Conservation (phyloP, 208 protist species). For the Leishmania braziliensis region DNA sequence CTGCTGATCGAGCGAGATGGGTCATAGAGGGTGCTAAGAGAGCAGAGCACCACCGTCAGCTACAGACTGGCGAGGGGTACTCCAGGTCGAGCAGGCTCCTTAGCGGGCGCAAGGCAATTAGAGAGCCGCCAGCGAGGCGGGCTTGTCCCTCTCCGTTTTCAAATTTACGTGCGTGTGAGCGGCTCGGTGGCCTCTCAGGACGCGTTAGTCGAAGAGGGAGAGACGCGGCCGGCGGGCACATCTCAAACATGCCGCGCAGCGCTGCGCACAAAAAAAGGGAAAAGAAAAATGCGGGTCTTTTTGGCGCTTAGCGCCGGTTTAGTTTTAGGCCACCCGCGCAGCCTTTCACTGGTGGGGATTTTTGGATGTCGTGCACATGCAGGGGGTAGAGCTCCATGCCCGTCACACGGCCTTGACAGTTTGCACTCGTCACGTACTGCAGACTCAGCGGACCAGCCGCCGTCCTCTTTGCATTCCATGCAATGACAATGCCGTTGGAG, state of each 20-base stretch:
- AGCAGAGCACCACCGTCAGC: not conserved
- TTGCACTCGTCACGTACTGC: constrained; percentile 62
- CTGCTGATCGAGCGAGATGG: not conserved
- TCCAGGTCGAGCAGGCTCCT: not conserved
- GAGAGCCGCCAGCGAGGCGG: not conserved
- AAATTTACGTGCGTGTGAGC: not conserved
- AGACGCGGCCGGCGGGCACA: not conserved
- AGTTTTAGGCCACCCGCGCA: not conserved
- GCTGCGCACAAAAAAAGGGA: not conserved
- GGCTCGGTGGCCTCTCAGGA: not conserved
- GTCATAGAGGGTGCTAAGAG: not conserved
- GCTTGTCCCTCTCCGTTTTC: not conserved
- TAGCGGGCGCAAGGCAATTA: not conserved
- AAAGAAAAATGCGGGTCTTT: not conserved
- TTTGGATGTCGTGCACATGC: constrained; percentile 1
- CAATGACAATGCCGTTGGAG: constrained; percentile 56
- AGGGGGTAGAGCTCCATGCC: constrained; percentile 41
- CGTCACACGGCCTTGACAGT: constrained; percentile 74
- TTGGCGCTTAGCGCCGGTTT: not conserved
- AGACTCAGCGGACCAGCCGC: constrained; percentile 8
- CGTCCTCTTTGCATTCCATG: constrained; percentile 26
- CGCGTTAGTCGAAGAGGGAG: not conserved
- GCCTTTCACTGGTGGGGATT: not conserved
- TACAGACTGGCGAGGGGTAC: not conserved
- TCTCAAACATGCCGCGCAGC: not conserved